Evolutionary conservation across 441 rosid genomes (phyloP).

Genomic region (Euphorbia corollata): DNA sequence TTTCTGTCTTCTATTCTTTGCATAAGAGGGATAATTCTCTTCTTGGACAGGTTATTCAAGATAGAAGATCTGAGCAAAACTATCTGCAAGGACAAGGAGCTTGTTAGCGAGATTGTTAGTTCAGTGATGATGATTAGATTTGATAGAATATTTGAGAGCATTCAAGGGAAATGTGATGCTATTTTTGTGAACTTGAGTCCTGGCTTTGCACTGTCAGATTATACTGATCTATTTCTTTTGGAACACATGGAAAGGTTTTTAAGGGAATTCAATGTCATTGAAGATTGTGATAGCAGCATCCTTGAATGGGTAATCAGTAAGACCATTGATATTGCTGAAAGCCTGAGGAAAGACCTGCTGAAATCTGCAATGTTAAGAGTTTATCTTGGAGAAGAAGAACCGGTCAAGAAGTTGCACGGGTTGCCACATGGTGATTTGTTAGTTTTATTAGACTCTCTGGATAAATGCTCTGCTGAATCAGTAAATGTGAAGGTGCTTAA

Average conservation of each 20-base stretch:
- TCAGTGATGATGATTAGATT: slow-evolving; percentile 69
- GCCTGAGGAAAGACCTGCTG: slow-evolving; percentile 65
- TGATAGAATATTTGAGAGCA: slow-evolving; percentile 65
- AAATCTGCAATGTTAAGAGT: slow-evolving; percentile 49
- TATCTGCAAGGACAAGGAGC: slow-evolving; percentile 42
- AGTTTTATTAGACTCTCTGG: slow-evolving; percentile 73
- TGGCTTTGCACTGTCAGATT: slow-evolving; percentile 50
- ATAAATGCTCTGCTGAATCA: slow-evolving; percentile 63
- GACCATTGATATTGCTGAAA: slow-evolving; percentile 66
- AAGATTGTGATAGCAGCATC: slow-evolving; percentile 43
- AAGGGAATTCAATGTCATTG: slow-evolving; percentile 49
- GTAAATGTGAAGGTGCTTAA: slow-evolving; percentile 80
- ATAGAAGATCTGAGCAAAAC: slow-evolving; percentile 38
- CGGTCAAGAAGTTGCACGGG: slow-evolving; percentile 42
- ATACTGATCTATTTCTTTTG: slow-evolving; percentile 57
- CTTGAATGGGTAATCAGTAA: slow-evolving; percentile 73
- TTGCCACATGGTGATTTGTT: slow-evolving; percentile 65
- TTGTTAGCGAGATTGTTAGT: slow-evolving; percentile 49
- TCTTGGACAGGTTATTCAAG: slow-evolving; percentile 57
- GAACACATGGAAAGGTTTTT: slow-evolving; percentile 84
- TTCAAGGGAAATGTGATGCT: slow-evolving; percentile 69
- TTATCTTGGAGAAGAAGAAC: slow-evolving; percentile 66
- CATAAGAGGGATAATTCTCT: slow-evolving; percentile 58
- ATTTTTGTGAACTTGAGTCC: slow-evolving; percentile 48
- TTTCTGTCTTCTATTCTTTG: slow-evolving; percentile 72